Base-by-base conservation (phyloP, 2,329 filamentous ascomycete species). In the Mycosphaerella sp. region DNA sequence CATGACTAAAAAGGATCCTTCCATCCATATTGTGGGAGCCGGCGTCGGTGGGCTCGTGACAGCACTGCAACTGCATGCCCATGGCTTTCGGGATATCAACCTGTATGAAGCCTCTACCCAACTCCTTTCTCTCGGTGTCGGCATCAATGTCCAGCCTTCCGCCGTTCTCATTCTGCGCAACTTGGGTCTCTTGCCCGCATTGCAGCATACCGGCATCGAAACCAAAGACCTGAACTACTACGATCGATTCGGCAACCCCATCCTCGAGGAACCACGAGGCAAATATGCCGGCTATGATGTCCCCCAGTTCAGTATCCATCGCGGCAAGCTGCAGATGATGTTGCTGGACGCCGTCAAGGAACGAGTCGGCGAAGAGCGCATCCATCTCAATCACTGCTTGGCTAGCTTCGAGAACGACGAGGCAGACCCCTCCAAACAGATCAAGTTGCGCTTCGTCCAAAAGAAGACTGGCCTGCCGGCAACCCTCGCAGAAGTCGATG, bases 21-120 rank as follows among this genome's bases (percentile, higher is more conserved):
- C 42, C 6, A 69, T 78, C 39, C 72, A 72, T 43, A 78, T 78
- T 50, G 74, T 78, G 40, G 76, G 76, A 14, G 73, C 74, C 3
- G 76, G 76, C 26, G 70, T 78, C 17, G 70, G 73, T 11, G 80
- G 81, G 39, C 75, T 84, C 6, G 72, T 75, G 1, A 72, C 84
- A 0, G 79, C 80, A 0, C 71, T 85, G 0, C 72, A 77, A 2
- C 70, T 85, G 0, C 74, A 81, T 53, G 69, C 75, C 31, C 71
- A 78, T 53, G 69, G 70, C 40, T 82, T 84, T 42, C 72, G 62
- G n/a, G 66, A 75, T 60, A 70, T 76, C 46, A 62, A 71, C 41
- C 66, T 76, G 23, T 76, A 72, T 59, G 74, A 76, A 56, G 69
- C 73, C 2, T 69, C 70, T 6, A 66, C 66, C 2, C 64, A 67